Evolutionary conservation across 1,284 basidiomycete genomes (phyloP).

Genomic region (Ceratobasidium sp.): DNA sequence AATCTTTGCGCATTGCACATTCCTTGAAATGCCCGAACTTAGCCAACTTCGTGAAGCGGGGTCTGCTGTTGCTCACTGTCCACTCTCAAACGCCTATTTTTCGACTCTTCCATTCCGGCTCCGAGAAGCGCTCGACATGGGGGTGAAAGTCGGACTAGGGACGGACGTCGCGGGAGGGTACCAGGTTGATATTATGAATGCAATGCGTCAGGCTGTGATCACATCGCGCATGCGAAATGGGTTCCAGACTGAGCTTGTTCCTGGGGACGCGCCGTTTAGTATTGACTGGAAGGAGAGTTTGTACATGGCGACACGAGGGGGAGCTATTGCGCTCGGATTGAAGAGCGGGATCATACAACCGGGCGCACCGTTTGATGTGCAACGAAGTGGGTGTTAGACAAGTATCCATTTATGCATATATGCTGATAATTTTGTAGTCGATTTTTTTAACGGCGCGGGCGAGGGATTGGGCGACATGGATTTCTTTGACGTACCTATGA

Average conservation of each 20-base stretch:
- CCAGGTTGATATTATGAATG: constrained; percentile 76
- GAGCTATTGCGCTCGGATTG: constrained; percentile 75
- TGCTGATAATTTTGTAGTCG: constrained; percentile 60
- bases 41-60: constrained; percentile 65
- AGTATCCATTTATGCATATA: constrained; percentile 27
- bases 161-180: constrained; percentile 90
- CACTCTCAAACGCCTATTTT: constrained; percentile 87
- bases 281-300: constrained; percentile 85
- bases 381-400: constrained; percentile 70
- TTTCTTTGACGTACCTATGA: constrained; percentile 68
- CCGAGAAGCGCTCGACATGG: constrained; percentile 75
- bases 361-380: constrained; percentile 84
- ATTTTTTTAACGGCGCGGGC: constrained; percentile 61
- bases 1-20: constrained; percentile 88
- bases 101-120: constrained; percentile 79
- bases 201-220: constrained; percentile 82
- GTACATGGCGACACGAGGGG: constrained; percentile 83
- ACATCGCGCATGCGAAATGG: constrained; percentile 81
- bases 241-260: constrained; percentile 56
- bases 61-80: constrained; percentile 83
- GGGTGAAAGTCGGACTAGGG: constrained; percentile 80
- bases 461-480: constrained; percentile 74
- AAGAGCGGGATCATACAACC: constrained; percentile 69
- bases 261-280: constrained; percentile 54
- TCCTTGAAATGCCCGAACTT: constrained; percentile 68